A percentile compares a stretch with the other conserved stretches of the same genome.
These are phyloP conservation scores for Nitzschia inconspicua DNA, from an alignment of 108 stramenopile genomes.

Conservation along the genomic window DNA sequence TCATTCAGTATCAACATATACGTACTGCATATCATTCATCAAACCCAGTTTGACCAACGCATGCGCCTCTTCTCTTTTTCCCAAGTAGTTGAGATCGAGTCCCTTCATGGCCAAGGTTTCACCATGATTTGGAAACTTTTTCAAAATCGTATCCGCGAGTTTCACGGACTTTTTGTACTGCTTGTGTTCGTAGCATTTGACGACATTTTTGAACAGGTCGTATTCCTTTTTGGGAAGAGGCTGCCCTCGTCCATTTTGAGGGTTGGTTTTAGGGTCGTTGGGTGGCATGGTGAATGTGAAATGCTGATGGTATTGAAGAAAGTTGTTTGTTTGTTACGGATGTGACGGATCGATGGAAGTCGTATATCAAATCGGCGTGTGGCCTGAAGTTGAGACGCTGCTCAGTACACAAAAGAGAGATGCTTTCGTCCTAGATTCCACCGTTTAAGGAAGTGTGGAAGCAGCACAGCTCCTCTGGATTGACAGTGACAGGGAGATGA, in stretches of 20 bases:
- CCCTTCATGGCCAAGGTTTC: constrained; percentile 98
- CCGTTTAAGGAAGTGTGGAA: too few relatives aligned
- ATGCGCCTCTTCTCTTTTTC: constrained; percentile 83
- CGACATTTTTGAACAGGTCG: constrained; percentile 88
- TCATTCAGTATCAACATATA: not conserved
- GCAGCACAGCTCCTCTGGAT: too few relatives aligned
- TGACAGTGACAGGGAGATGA: too few relatives aligned
- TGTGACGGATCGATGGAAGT: too few relatives aligned
- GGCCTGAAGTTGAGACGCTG: too few relatives aligned
- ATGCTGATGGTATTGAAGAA: too few relatives aligned
- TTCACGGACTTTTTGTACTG: constrained; percentile 98
- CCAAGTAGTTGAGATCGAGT: constrained; percentile 80
- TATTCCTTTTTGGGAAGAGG: constrained; percentile 93
- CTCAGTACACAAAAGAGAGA: too few relatives aligned
- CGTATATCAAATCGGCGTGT: too few relatives aligned
- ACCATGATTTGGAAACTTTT: constrained; percentile 95
- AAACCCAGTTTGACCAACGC: constrained; percentile 91
- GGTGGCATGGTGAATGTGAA: too few relatives aligned
- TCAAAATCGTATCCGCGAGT: constrained; percentile 86
- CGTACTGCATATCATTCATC: constrained; percentile 88
- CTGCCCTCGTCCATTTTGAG: constrained; percentile 65
- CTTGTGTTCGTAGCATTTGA: constrained; percentile 94
- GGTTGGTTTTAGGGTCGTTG: constrained; percentile 46
- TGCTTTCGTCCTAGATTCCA: too few relatives aligned
- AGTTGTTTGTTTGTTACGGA: too few relatives aligned